Evolutionary conservation across 1,284 basidiomycete genomes (phyloP).

Genomic region (Ceratorhiza oryzae-sativae): DNA sequence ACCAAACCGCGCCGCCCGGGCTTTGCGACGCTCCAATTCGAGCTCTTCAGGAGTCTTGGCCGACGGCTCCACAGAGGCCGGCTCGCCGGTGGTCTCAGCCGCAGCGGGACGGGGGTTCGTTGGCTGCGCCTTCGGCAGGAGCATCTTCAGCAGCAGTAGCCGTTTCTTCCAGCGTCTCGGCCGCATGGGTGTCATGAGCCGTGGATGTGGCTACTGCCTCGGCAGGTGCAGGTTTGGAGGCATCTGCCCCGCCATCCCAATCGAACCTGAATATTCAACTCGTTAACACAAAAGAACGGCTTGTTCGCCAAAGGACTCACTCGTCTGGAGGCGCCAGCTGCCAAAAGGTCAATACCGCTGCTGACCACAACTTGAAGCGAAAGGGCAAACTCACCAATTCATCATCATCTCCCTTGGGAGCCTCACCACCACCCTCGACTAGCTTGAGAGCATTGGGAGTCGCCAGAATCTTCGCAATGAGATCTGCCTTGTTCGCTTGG

Average conservation of each 20-base stretch:
- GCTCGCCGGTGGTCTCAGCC: too few relatives aligned
- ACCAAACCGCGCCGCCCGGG: constrained; percentile 70
- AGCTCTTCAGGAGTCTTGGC: constrained; percentile 37
- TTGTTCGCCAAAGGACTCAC: neutral
- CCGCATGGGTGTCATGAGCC: constrained; percentile 40
- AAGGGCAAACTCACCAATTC: constrained; percentile 43
- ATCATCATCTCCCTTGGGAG: constrained; percentile 39
- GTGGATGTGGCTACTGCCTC: constrained; percentile 20
- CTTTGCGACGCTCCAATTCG: constrained; percentile 37
- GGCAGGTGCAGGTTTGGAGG: constrained; percentile 32
- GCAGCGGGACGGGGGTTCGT: too few relatives aligned
- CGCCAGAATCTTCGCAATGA: constrained; percentile 66
- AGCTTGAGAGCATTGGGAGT: constrained; percentile 59
- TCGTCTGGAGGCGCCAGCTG: constrained; percentile 34
- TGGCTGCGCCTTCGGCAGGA: constrained; percentile 25
- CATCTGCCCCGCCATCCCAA: constrained; percentile 26
- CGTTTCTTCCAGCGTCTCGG: neutral
- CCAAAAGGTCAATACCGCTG: constrained; percentile 51
- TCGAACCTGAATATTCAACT: constrained; percentile 27
- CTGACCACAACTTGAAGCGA: constrained; percentile 46
- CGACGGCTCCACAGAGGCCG: too few relatives aligned
- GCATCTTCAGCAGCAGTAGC: constrained; percentile 1
- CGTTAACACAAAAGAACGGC: neutral
- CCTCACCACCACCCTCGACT: constrained; percentile 54
- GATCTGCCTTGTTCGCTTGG: constrained; percentile 69